phyloP scores from a whole-genome alignment of 306 rosid species.

The Cucurbita maxima region DNA sequence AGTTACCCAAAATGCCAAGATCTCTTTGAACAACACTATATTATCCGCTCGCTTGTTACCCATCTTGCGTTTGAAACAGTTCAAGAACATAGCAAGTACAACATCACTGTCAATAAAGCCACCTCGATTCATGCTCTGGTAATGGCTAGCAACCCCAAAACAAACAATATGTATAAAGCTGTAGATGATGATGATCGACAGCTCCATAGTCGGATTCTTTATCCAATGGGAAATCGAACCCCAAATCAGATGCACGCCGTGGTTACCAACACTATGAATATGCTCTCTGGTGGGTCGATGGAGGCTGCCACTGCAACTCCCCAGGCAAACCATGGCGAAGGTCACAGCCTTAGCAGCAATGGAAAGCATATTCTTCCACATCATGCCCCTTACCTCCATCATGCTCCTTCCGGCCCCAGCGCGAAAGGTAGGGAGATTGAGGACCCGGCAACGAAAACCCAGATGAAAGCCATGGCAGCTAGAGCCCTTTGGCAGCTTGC shows the following conservation, averaged over 20 bases:
- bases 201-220: conserved; percentile 13
- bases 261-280: conserved; percentile 43
- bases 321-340: neutral
- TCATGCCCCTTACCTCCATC: conserved; percentile 20
- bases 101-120: conserved; percentile 38
- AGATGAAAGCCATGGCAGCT: conserved; percentile 85
- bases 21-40: conserved; percentile 72
- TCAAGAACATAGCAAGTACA: conserved; percentile 79
- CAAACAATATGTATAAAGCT: neutral
- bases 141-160: conserved; percentile 31
- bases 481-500: conserved; percentile 71
- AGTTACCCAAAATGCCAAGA: conserved; percentile 71
- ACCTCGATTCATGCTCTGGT: conserved; percentile 69
- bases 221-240: conserved; percentile 43
- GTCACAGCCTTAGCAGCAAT: conserved; percentile 16
- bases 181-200: conserved; percentile 18
- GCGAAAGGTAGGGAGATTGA: conserved; percentile 60
- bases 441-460: conserved; percentile 53
- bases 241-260: conserved; percentile 45
- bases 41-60: conserved; percentile 54
- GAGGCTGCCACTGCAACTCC: conserved; percentile 16
- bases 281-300: conserved; percentile 22
- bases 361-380: conserved; percentile 24
- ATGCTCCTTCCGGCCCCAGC: conserved; percentile 40
- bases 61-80: conserved; percentile 88